Percentiles rank a stretch among this genome's conserved stretches.
Evolutionary conservation across 306 rosid species (phyloP).

Genomic region (Vicia faba): DNA sequence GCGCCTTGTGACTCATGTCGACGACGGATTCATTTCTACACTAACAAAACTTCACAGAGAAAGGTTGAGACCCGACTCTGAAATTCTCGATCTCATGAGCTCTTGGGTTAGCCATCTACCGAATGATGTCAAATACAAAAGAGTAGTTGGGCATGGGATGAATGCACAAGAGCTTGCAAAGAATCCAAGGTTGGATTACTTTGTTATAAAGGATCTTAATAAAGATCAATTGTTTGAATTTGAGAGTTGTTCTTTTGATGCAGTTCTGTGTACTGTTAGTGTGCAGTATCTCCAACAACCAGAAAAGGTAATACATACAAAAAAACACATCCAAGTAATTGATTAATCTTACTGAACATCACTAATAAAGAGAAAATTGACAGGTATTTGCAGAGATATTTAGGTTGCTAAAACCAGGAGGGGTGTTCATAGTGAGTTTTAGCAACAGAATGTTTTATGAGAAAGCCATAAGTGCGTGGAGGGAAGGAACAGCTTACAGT

Average conservation of each 20-base stretch:
- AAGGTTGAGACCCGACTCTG: slow-evolving; percentile 50
- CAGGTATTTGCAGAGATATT: slow-evolving; percentile 88
- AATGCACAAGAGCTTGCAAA: slow-evolving; percentile 82
- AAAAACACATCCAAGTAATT: neutral
- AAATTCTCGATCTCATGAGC: slow-evolving; percentile 86
- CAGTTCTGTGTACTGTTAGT: slow-evolving; percentile 80
- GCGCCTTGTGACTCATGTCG: slow-evolving; percentile 77
- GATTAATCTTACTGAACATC: neutral
- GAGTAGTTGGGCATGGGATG: slow-evolving; percentile 86
- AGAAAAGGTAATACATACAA: slow-evolving; percentile 60
- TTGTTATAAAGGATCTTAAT: slow-evolving; percentile 80
- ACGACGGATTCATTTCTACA: slow-evolving; percentile 70
- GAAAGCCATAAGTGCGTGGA: slow-evolving; percentile 80
- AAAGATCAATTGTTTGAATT: slow-evolving; percentile 64
- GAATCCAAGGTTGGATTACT: slow-evolving; percentile 67
- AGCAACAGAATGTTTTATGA: slow-evolving; percentile 89
- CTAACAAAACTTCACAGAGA: slow-evolving; percentile 65
- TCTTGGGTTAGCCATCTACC: slow-evolving; percentile 94
- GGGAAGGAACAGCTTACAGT: slow-evolving; percentile 72
- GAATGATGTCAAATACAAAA: slow-evolving; percentile 51
- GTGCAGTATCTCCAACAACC: slow-evolving; percentile 97
- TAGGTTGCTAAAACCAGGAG: slow-evolving; percentile 78
- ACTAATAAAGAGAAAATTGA: neutral
- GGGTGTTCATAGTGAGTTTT: slow-evolving; percentile 80
- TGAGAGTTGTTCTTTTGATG: slow-evolving; percentile 65